Percentiles rank a stretch among this genome's conserved stretches.
Conservation (phyloP, 371 early-diverging fungal genomes). For the Astathelohania contejeani region DNA sequence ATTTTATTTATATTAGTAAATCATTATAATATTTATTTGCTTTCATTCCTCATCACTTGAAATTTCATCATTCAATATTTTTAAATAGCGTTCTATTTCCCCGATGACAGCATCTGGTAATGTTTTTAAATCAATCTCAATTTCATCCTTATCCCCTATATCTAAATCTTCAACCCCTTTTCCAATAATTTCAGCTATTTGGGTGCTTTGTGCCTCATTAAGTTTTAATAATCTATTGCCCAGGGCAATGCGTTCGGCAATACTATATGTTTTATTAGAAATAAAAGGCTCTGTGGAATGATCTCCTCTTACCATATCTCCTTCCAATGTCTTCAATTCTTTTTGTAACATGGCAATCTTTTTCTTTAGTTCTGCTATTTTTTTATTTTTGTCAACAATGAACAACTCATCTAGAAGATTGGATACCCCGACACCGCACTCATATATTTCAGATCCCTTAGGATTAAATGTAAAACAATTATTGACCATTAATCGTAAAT, state of each 20-base stretch:
- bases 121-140: slow-evolving; percentile 38
- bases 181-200: slow-evolving; percentile 31
- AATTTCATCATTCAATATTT: too few species aligned
- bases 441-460: slow-evolving; percentile 64
- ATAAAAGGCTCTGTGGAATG: slow-evolving; percentile 7
- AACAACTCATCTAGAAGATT: slow-evolving; percentile 26
- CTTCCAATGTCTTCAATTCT: slow-evolving; percentile 41
- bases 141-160: slow-evolving; percentile 38
- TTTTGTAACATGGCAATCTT: slow-evolving; percentile 37
- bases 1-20: too few species aligned
- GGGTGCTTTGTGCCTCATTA: slow-evolving; percentile 18
- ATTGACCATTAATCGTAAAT: slow-evolving; percentile 54
- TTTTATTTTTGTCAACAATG: slow-evolving; percentile 8
- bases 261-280: slow-evolving; percentile 14
- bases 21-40: too few species aligned
- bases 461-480: slow-evolving; percentile 87
- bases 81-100: slow-evolving; percentile 28
- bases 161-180: slow-evolving; percentile 15
- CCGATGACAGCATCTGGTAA: slow-evolving; percentile 37
- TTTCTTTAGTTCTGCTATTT: slow-evolving; percentile 39
- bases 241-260: slow-evolving; percentile 27
- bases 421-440: slow-evolving; percentile 42
- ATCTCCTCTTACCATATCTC: slow-evolving; percentile 3
- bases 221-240: slow-evolving; percentile 28
- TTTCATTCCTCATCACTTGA: too few species aligned